Evolutionary conservation across 805 yeast species (phyloP).

Genomic region (Allodekkera sacchari): DNA sequence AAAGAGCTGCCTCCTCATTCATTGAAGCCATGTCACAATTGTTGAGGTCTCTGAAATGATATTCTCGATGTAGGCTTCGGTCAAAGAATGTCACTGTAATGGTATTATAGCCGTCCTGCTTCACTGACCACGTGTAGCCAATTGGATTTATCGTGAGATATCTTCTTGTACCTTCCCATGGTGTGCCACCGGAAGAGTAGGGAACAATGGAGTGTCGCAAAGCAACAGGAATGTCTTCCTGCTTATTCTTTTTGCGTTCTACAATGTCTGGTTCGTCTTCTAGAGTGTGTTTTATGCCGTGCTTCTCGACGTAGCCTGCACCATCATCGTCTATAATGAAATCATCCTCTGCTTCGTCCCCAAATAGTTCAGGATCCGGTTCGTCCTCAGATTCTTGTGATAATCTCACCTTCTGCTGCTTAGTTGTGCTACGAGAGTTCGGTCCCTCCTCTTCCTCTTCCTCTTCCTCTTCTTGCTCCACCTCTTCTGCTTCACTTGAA

Average conservation of each 20-base stretch:
- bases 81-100: constrained; percentile 88
- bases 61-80: constrained; percentile 62
- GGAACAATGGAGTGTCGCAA: constrained; percentile 34
- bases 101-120: constrained; percentile 50
- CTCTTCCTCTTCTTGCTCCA: constrained; percentile 8
- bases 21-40: constrained; percentile 71
- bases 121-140: constrained; percentile 79
- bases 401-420: constrained; percentile 11
- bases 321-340: constrained; percentile 62
- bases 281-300: background rate
- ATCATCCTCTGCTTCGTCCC: constrained; percentile 40
- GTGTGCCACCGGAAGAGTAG: constrained; percentile 83
- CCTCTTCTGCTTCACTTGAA: constrained; percentile 11
- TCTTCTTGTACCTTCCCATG: constrained; percentile 58
- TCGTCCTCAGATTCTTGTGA: constrained; percentile 13
- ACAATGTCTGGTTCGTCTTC: background rate
- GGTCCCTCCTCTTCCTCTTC: constrained; percentile 11
- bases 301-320: constrained; percentile 27
- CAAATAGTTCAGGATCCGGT: constrained; percentile 24
- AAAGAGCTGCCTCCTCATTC: constrained; percentile 54
- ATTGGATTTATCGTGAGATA: constrained; percentile 72
- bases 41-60: constrained; percentile 72
- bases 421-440: constrained; percentile 4
- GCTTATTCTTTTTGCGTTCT: background rate
- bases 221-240: background rate